Percentiles rank a stretch among this genome's conserved stretches.
Evolutionary conservation across 2,329 filamentous ascomycete genomes (phyloP).

Genomic region (Chrysosporium keratinophilum): DNA sequence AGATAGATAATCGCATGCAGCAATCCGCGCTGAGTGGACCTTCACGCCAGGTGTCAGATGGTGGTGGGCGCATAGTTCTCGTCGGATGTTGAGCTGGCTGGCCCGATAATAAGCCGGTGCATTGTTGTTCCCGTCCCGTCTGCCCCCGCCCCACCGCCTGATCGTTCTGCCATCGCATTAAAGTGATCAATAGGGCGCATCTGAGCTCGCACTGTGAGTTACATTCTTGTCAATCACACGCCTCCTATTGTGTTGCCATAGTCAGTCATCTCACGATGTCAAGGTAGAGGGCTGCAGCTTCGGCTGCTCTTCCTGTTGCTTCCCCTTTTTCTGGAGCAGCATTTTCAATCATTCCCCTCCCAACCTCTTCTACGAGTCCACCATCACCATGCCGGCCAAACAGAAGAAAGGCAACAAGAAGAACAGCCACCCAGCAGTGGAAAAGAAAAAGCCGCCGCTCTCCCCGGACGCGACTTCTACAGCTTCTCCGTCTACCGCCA

Average conservation of each 20-base stretch:
- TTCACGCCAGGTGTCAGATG: not conserved
- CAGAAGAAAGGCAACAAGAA: constrained; percentile 33
- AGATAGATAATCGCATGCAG: too few relatives aligned
- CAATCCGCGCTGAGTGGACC: too few relatives aligned
- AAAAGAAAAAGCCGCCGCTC: constrained; percentile 28
- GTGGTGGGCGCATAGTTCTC: not conserved
- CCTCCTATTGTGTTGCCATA: not conserved
- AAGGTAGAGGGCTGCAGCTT: constrained; percentile 35
- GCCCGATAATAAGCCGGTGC: not conserved
- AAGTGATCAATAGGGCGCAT: not conserved
- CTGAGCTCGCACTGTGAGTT: not conserved
- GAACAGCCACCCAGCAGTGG: constrained; percentile 26
- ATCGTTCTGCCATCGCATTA: constrained; percentile 8
- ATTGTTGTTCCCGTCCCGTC: constrained; percentile 6
- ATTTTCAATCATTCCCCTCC: constrained; percentile 22
- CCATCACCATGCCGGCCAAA: constrained; percentile 34
- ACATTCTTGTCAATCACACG: not conserved
- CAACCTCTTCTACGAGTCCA: constrained; percentile 25
- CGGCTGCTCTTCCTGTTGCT: constrained; percentile 33
- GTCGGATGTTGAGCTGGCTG: not conserved
- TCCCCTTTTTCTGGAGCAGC: constrained; percentile 20
- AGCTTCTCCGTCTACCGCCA: constrained; percentile 27
- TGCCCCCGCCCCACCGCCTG: constrained; percentile 2
- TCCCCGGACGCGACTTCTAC: constrained; percentile 25
- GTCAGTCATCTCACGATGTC: constrained; percentile 21